Conservation (phyloP, 2,329 filamentous ascomycete genomes). For the Anisogramma anomala region DNA sequence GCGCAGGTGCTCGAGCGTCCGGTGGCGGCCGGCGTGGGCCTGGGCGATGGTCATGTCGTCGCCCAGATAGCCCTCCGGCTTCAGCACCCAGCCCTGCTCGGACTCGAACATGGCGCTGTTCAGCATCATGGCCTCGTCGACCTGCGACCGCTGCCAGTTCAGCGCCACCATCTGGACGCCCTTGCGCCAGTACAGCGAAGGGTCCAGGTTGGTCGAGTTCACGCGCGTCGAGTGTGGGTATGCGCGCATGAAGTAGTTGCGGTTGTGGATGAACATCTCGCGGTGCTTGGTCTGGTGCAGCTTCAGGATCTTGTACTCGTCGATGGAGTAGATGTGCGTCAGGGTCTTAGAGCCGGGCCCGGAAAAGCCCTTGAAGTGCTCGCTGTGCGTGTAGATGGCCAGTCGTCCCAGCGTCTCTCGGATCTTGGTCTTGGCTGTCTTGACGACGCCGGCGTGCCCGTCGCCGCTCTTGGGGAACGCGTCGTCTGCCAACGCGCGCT, state of each 20-base stretch:
- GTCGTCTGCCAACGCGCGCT: conserved; percentile 19
- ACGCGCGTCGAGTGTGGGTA: conserved; percentile 74
- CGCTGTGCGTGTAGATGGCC: conserved; percentile 78
- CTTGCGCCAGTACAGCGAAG: conserved; percentile 79
- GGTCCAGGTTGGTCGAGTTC: conserved; percentile 89
- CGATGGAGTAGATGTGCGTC: conserved; percentile 75
- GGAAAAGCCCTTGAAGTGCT: conserved; percentile 63
- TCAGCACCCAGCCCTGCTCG: conserved; percentile 73
- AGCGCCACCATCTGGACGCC: conserved; percentile 96
- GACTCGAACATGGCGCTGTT: conserved; percentile 96
- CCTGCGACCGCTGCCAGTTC: conserved; percentile 75
- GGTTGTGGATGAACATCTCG: conserved; percentile 78
- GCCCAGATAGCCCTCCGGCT: conserved; percentile 62
- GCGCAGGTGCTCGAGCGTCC: conserved; percentile 47
- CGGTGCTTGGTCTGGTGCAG: conserved; percentile 51
- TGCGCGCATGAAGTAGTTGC: conserved; percentile 76
- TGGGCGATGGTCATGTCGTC: conserved; percentile 29
- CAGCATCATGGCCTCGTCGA: conserved; percentile 88
- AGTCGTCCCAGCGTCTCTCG: conserved; percentile 60
- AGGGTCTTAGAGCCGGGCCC: conserved; percentile 49
- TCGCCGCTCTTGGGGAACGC: conserved; percentile 3
- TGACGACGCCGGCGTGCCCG: conserved; percentile 25
- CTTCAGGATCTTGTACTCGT: conserved; percentile 61
- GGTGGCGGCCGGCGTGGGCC: conserved; percentile 34
- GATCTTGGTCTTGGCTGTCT: conserved; percentile 47